phyloP scores from a whole-genome alignment of 805 yeast genomes.

The Kodamaea lidongshanica region DNA sequence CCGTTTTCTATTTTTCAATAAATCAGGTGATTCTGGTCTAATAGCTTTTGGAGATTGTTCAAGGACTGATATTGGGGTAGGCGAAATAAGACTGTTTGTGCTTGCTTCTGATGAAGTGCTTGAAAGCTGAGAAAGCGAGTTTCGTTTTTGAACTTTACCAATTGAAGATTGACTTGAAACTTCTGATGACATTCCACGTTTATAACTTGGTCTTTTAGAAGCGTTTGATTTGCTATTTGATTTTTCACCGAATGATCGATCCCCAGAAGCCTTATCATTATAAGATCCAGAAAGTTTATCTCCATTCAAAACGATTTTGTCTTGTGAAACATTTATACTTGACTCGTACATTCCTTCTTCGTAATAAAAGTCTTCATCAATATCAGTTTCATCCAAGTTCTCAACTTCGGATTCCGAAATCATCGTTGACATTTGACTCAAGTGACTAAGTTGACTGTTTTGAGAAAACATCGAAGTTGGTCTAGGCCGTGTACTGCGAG shows the following conservation, averaged over 20 bases:
- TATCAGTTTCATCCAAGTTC: conserved; percentile 34
- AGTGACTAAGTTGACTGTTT: conserved; percentile 33
- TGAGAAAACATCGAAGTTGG: conserved; percentile 39
- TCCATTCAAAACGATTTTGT: conserved; percentile 8
- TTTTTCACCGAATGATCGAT: too few relatives aligned
- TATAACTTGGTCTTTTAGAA: conserved; percentile 23
- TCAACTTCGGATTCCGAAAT: conserved; percentile 39
- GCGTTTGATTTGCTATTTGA: not conserved
- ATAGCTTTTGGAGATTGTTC: conserved; percentile 4
- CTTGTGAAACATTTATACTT: conserved; percentile 31
- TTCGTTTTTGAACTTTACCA: conserved; percentile 17
- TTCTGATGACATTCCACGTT: conserved; percentile 31
- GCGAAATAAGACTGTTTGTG: conserved; percentile 9
- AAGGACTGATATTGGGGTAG: conserved; percentile 8
- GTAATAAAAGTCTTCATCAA: conserved; percentile 29
- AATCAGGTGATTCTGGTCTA: conserved; percentile 11
- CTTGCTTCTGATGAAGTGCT: conserved; percentile 36
- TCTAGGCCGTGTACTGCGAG: conserved; percentile 17
- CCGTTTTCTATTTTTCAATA: conserved; percentile 8
- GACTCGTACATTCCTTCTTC: conserved; percentile 35
- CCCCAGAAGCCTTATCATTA: too few relatives aligned
- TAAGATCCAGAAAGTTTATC: too few relatives aligned
- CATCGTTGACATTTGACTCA: conserved; percentile 38
- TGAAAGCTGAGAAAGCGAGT: conserved; percentile 29
- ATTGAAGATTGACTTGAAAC: conserved; percentile 26